Base-by-base conservation (phyloP, 2,329 filamentous ascomycete species). In the Helminthosporium solani region DNA sequence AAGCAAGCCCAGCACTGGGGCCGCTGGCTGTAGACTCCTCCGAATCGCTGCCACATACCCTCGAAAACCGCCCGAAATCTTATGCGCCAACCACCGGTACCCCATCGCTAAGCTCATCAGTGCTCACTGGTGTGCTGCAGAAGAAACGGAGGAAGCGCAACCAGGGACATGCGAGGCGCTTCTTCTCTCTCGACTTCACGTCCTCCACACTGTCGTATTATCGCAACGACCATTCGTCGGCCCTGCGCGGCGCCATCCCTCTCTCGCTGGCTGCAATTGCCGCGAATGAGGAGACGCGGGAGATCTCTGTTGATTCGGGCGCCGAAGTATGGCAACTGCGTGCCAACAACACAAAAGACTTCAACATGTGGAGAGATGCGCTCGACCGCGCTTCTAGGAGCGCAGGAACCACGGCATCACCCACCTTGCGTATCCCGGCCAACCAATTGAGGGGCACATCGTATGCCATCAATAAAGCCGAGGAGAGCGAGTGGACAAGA, bases 151-250 rank as follows among this genome's bases (percentile, higher is more conserved):
- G 94, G 48, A 97, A 96, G 80, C 86, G 88, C 73, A 90, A 91
- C 36, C 94, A 97, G 70, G 92, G 92, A 34, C 95, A 90, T 70
- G 94, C 94, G 5, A 83, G 89, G 46, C 83, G 94, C 30, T 99
- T 94, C 77, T 99, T 99, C 73, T 96, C 92, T 0, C 78, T 99
- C 44, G 94, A 99, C 69, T 97, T 91, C 66, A 90, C 87, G 3
- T 91, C 92, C 0, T 95, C 88, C 51, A 97, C 94, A 0, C 76
- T 99, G 25, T 97, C 94, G 0, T 99, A 99, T 74, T 99, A 96
- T 67, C 88, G 95, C 66, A 94, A 92, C 68, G 86, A 90, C 36
- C 92, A 95, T 64, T 96, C 92, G 4, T 95, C 92, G 5, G 90
- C 92, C 1, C 77, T 99, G 34, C 84, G 94, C 49, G 94, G 94